Percentiles rank a stretch among this genome's conserved stretches.
phyloP scores from a whole-genome alignment of 345 rosid species.

The Populus simonii region DNA sequence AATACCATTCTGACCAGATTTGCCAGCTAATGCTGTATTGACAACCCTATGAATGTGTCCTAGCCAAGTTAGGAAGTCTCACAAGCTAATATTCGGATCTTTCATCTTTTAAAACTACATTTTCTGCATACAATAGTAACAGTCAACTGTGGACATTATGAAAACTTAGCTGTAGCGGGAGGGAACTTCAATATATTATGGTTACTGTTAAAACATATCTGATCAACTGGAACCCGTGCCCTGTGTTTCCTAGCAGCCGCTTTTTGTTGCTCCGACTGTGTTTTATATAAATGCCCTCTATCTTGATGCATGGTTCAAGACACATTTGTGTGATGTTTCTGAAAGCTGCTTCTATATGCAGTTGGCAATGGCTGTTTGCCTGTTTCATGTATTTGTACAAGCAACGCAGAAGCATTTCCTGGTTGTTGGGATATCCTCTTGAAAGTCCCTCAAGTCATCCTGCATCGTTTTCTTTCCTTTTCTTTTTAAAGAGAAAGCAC shows the following conservation, averaged over 20 bases:
- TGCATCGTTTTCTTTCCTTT: not conserved
- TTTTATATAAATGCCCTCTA: not conserved
- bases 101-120: not conserved
- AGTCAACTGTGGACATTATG: not conserved
- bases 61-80: not conserved
- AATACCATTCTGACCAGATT: too few relatives aligned
- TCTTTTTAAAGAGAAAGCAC: too few relatives aligned
- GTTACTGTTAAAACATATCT: not conserved
- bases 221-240: not conserved
- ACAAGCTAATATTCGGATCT: not conserved
- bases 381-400: constrained; percentile 59
- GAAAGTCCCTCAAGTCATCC: constrained; percentile 56
- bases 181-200: not conserved
- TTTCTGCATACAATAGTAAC: not conserved
- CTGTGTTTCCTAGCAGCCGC: not conserved
- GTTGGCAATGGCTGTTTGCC: constrained; percentile 65
- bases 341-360: constrained; percentile 22
- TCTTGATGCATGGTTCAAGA: not conserved
- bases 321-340: constrained; percentile 7
- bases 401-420: constrained; percentile 80
- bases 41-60: not conserved
- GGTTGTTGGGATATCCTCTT: constrained; percentile 93
- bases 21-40: not conserved
- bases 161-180: not conserved
- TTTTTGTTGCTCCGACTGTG: not conserved